Evolutionary conservation across 495 filamentous ascomycete genomes (phyloP).

Genomic region (Astrothelium subdiscretum): DNA sequence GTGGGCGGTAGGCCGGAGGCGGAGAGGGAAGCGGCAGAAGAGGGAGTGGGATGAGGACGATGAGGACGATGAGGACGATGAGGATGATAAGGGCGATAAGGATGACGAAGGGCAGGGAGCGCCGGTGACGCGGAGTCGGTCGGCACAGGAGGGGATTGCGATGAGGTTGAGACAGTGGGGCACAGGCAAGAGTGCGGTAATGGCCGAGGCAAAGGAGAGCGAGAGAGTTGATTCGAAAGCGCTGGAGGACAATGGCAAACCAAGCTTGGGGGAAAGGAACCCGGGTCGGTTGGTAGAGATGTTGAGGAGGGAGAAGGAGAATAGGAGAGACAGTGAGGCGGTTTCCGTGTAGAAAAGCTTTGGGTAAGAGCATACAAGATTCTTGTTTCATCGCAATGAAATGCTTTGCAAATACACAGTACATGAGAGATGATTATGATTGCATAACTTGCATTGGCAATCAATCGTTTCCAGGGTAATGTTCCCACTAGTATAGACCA

Average conservation of each 20-base stretch:
- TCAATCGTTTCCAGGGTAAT: too few relatives aligned
- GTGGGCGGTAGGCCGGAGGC: not conserved
- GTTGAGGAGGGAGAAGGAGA: not conserved
- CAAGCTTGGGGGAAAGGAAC: not conserved
- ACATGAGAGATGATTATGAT: too few relatives aligned
- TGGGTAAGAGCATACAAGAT: not conserved
- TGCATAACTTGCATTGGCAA: too few relatives aligned
- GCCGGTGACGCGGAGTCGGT: not conserved
- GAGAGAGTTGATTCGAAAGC: not conserved
- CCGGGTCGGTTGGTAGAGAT: not conserved
- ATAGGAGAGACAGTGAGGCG: not conserved
- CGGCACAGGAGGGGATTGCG: not conserved
- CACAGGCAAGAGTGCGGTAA: not conserved
- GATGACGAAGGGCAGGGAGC: not conserved
- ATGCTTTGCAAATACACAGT: too few relatives aligned
- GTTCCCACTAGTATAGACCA: too few relatives aligned
- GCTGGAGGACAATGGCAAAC: not conserved
- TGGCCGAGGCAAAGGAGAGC: not conserved
- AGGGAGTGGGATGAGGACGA: not conserved
- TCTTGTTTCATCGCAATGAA: too few relatives aligned
- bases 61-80: not conserved
- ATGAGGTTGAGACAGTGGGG: not conserved
- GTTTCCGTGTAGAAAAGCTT: not conserved
- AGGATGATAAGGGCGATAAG: not conserved
- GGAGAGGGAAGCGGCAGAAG: not conserved